phyloP scores from a whole-genome alignment of 23 red algal species.

The Gracilariopsis chorda region DNA sequence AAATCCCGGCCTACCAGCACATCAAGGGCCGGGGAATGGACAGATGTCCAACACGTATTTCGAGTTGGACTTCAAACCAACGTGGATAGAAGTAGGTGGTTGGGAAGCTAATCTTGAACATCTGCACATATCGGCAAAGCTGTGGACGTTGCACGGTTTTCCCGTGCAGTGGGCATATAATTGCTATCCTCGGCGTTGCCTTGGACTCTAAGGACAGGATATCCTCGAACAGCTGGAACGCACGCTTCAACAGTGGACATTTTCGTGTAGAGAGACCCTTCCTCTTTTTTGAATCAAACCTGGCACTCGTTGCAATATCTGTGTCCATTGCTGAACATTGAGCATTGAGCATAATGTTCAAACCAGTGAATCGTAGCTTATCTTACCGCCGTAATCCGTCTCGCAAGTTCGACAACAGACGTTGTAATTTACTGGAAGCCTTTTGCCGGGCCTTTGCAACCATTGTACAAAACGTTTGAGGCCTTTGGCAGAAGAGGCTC shows the following conservation, averaged over 20 bases:
- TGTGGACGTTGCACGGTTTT: neutral
- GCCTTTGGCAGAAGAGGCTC: too few species aligned
- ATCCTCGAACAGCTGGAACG: neutral
- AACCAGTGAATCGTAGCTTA: neutral
- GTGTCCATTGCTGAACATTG: neutral
- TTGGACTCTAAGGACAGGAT: slow-evolving; percentile 24
- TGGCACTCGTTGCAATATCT: neutral
- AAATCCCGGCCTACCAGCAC: slow-evolving; percentile 28
- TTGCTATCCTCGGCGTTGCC: slow-evolving; percentile 1
- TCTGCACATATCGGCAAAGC: neutral
- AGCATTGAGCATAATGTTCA: neutral
- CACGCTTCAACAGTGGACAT: neutral
- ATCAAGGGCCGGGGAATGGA: slow-evolving; percentile 44
- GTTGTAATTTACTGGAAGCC: neutral
- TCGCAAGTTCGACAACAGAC: neutral
- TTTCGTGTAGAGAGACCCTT: neutral
- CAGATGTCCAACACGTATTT: slow-evolving; percentile 27
- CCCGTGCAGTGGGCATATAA: slow-evolving; percentile 49
- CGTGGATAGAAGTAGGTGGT: slow-evolving; percentile 1
- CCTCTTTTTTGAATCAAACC: too few species aligned
- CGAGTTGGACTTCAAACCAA: slow-evolving; percentile 48
- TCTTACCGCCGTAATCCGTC: neutral
- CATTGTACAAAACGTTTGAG: neutral
- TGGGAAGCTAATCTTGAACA: neutral
- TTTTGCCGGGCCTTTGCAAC: neutral